Conservation (phyloP, 768 basidiomycete genomes). For the Lactifluus hygrophoroides region DNA sequence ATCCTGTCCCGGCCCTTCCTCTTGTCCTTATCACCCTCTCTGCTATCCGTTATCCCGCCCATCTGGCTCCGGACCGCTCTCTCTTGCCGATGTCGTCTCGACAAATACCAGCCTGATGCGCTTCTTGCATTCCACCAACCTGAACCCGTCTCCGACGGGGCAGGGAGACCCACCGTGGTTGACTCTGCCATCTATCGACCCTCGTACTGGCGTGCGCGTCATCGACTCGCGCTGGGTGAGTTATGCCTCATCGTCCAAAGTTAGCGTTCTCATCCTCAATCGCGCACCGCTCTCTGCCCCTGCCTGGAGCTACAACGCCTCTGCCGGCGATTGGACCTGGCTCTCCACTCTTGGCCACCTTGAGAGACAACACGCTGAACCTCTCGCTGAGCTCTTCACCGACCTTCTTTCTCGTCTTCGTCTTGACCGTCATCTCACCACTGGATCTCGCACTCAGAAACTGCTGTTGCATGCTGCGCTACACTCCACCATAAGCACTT, state of each 20-base stretch:
- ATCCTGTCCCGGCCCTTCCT: constrained; percentile 7
- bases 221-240: constrained; percentile 8
- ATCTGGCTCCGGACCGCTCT: neutral
- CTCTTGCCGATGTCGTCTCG: neutral
- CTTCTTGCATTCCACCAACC: constrained; percentile 8
- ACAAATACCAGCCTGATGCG: constrained; percentile 9
- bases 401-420: constrained; percentile 1
- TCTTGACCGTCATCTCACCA: neutral
- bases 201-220: constrained; percentile 13
- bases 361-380: constrained; percentile 1
- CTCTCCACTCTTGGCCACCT: neutral
- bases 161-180: neutral
- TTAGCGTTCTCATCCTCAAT: constrained; percentile 4
- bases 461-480: constrained; percentile 1
- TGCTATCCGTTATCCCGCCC: neutral
- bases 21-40: constrained; percentile 11
- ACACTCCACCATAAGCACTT: constrained; percentile 13
- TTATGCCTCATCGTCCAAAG: constrained; percentile 1
- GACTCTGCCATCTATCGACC: constrained; percentile 4
- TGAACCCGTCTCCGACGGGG: neutral
- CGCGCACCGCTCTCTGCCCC: constrained; percentile 14
- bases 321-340: constrained; percentile 4
- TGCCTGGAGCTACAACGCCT: constrained; percentile 14
- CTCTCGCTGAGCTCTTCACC: constrained; percentile 1
- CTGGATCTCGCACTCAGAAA: neutral